phyloP scores from a whole-genome alignment of 139 green algal species.

The Deuterostichococcus epilithicus region DNA sequence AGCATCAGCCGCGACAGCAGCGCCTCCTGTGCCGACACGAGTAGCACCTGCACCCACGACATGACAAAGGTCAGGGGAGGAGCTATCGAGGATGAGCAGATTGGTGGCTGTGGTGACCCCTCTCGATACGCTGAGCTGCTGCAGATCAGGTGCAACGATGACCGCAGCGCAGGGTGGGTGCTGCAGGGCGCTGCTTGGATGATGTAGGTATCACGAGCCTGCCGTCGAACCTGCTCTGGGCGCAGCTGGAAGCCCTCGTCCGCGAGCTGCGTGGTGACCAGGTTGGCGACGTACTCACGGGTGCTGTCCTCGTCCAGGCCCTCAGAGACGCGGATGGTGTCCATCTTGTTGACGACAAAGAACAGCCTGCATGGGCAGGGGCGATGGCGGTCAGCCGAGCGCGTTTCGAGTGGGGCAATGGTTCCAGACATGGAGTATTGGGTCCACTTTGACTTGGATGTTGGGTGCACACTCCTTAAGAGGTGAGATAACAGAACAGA shows the following conservation, averaged over 20 bases:
- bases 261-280: slow-evolving; percentile 34
- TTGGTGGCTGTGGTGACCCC: too few relatives aligned
- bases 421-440: too few relatives aligned
- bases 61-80: too few relatives aligned
- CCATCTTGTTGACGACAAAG: slow-evolving; percentile 58
- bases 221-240: slow-evolving; percentile 45
- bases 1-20: slow-evolving; percentile 64
- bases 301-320: slow-evolving; percentile 55
- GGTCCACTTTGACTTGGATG: too few relatives aligned
- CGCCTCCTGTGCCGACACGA: slow-evolving; percentile 62
- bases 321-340: slow-evolving; percentile 17
- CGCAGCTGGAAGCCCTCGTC: slow-evolving; percentile 29
- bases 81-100: too few relatives aligned
- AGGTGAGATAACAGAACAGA: too few relatives aligned
- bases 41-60: slow-evolving; percentile 45
- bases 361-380: slow-evolving; percentile 35
- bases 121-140: too few relatives aligned
- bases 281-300: slow-evolving; percentile 35
- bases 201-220: not conserved
- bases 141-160: too few relatives aligned
- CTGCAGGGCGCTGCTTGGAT: not conserved
- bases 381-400: too few relatives aligned
- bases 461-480: too few relatives aligned
- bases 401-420: too few relatives aligned
- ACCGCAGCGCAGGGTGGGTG: too few relatives aligned